Evolutionary conservation across 2,329 filamentous ascomycete genomes (phyloP).

Genomic region (Trichoderma afroharzianum): DNA sequence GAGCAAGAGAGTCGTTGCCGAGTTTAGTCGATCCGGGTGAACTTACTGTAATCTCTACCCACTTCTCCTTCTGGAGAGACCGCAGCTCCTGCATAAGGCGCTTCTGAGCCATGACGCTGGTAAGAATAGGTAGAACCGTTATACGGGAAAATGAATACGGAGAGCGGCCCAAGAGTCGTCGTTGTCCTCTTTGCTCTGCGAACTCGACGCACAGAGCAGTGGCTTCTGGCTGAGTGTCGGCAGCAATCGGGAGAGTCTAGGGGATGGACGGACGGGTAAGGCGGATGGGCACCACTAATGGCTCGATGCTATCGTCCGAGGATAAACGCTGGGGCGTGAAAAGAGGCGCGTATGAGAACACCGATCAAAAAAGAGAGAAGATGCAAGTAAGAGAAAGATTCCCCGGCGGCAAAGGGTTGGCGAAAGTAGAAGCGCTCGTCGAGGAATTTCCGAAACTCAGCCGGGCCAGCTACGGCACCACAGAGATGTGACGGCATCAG

Average conservation of each 20-base stretch:
- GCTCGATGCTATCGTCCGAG: not conserved
- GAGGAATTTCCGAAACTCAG: constrained; percentile 15
- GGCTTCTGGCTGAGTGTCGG: not conserved
- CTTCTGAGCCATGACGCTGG: constrained; percentile 52
- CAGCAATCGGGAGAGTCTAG: not conserved
- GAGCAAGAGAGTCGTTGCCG: not conserved
- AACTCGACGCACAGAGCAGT: not conserved
- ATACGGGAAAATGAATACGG: not conserved
- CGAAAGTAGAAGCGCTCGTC: not conserved
- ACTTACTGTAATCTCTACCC: constrained; percentile 82
- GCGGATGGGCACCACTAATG: not conserved
- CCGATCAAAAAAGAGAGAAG: not conserved
- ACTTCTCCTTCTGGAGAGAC: constrained; percentile 80
- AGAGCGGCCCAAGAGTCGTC: not conserved
- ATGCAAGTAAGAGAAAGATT: not conserved
- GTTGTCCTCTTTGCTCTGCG: not conserved
- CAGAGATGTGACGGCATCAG: constrained; percentile 23
- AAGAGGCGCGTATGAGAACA: not conserved
- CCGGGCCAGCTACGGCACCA: not conserved
- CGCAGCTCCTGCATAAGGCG: constrained; percentile 88
- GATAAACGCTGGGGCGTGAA: not conserved
- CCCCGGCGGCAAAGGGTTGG: not conserved
- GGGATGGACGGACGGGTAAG: not conserved
- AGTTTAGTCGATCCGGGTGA: not conserved
- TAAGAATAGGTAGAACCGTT: not conserved